Percentiles rank a stretch among this genome's conserved stretches.
These are phyloP conservation scores for Zygosaccharomyces pseudorouxii DNA, from an alignment of 805 yeast genomes.

Conservation along the genomic window DNA sequence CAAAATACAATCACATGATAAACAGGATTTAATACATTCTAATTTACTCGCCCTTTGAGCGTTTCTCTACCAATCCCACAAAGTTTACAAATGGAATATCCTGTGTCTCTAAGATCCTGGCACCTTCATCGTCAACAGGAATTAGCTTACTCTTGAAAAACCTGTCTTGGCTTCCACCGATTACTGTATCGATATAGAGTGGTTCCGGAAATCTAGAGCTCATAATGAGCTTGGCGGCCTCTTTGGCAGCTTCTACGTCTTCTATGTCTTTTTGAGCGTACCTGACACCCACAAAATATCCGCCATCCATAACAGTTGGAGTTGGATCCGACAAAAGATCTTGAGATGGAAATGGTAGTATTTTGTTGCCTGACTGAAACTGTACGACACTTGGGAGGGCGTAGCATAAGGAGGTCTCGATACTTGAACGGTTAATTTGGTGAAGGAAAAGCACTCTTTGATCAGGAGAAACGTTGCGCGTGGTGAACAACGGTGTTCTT, in stretches of 20 bases:
- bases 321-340: conserved; percentile 7
- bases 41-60: background rate
- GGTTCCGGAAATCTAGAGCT: conserved; percentile 11
- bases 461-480: conserved; percentile 23
- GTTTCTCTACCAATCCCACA: background rate
- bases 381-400: conserved; percentile 3
- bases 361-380: background rate
- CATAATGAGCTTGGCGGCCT: background rate
- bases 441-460: conserved; percentile 16
- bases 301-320: conserved; percentile 18
- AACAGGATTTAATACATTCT: no score
- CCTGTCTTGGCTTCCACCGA: conserved; percentile 21
- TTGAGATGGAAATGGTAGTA: conserved; percentile 4
- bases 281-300: conserved; percentile 16
- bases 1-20: no score
- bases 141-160: conserved; percentile 16
- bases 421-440: conserved; percentile 7
- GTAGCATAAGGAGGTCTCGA: background rate
- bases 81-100: conserved; percentile 11
- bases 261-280: conserved; percentile 5
- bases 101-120: conserved; percentile 12
- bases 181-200: conserved; percentile 8
- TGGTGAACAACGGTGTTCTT: conserved; percentile 15
- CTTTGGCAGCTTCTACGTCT: background rate
- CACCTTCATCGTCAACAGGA: conserved; percentile 6